Evolutionary conservation across 2,329 filamentous ascomycete species (phyloP).

Genomic region (Eutypa lata): DNA sequence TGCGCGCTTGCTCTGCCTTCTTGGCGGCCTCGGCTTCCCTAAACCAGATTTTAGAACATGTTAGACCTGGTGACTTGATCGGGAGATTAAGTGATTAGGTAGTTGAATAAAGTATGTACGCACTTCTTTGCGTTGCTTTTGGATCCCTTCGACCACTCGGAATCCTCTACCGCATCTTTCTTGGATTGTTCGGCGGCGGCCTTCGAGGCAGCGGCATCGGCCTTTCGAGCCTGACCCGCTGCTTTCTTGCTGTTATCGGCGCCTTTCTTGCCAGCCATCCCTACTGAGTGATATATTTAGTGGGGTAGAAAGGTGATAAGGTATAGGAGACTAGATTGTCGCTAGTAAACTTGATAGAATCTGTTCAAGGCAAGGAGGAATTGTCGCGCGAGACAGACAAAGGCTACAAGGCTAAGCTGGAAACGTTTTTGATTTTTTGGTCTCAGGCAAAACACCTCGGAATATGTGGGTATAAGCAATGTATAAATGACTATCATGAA

Average conservation of each 20-base stretch:
- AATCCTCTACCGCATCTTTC: constrained; percentile 64
- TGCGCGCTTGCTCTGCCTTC: constrained; percentile 75
- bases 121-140: constrained; percentile 89
- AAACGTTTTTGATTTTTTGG: no score
- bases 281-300: no score
- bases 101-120: constrained; percentile 30
- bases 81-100: not conserved
- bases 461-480: no score
- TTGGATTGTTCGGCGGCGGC: constrained; percentile 67
- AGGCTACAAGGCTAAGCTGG: no score
- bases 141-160: constrained; percentile 79
- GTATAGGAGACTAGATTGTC: no score
- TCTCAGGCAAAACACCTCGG: no score
- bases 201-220: constrained; percentile 80
- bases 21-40: constrained; percentile 84
- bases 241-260: constrained; percentile 85
- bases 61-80: not conserved
- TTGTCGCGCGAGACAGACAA: no score
- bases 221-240: constrained; percentile 87
- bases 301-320: no score
- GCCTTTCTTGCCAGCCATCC: constrained; percentile 73
- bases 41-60: no score
- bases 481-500: no score
- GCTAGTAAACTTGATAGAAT: no score
- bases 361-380: no score